These are phyloP conservation scores for Didymella arachidicola DNA, from an alignment of 2,329 filamentous ascomycete species.

Conservation along the genomic window DNA sequence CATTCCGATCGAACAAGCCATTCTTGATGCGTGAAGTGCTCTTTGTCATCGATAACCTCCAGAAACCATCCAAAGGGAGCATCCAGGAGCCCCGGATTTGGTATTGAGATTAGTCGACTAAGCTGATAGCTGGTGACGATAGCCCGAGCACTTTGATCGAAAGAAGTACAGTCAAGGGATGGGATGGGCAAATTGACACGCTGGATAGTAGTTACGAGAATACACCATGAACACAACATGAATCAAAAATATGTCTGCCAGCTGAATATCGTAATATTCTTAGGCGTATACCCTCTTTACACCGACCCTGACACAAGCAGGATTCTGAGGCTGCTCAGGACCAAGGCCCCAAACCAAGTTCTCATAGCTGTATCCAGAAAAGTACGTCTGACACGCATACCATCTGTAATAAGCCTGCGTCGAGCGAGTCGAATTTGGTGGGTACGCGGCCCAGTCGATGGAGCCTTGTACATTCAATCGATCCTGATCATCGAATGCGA, in stretches of 20 bases:
- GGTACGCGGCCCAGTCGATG: slow-evolving; percentile 51
- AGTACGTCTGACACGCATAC: slow-evolving; percentile 56
- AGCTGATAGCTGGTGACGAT: too few relatives aligned
- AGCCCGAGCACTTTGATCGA: too few relatives aligned
- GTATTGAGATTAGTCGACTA: too few relatives aligned
- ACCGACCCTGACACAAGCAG: slow-evolving; percentile 54
- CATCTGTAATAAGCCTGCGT: slow-evolving; percentile 51
- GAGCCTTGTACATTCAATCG: slow-evolving; percentile 52
- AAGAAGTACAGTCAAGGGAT: too few relatives aligned
- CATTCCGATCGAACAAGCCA: not conserved
- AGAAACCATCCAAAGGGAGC: too few relatives aligned
- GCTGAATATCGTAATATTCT: not conserved
- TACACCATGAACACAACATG: too few relatives aligned
- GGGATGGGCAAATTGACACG: too few relatives aligned
- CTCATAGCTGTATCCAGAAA: slow-evolving; percentile 53
- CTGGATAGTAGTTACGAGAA: too few relatives aligned
- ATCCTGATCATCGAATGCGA: slow-evolving; percentile 53
- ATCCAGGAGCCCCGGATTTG: too few relatives aligned
- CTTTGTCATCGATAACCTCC: not conserved
- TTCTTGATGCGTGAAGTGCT: not conserved
- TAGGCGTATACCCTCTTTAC: slow-evolving; percentile 48
- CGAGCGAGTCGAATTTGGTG: slow-evolving; percentile 31
- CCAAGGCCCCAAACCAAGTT: slow-evolving; percentile 56
- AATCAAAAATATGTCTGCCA: too few relatives aligned
- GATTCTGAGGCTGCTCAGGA: slow-evolving; percentile 53